Evolutionary conservation across 164 flowering plant species (phyloP), one percentile per base, ranked within the genome.

Genomic region (Tinospora cordifolia): DNA sequence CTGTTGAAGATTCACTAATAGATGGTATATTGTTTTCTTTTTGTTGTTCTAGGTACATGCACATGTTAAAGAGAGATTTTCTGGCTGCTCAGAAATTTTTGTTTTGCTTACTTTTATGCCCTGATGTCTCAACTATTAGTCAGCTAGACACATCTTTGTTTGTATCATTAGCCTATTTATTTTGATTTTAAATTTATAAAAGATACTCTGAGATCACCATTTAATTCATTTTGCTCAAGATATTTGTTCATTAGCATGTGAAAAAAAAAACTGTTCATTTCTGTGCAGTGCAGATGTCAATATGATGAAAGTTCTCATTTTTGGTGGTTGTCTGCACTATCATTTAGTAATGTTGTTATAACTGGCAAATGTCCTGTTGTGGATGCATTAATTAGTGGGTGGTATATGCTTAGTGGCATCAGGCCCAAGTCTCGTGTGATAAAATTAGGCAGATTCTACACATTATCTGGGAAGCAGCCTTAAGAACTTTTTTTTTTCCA

Each of bases 11-110:
- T 66, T 67, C 66, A 59, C 81, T 72, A 72, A 79, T 34, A 70
- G 86, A 86, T 68, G 91, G 97, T 91, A 69, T 72, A 79, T 75
- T 24, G 19, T 41, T 63, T 71, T n/a, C 67, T 40, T 40, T 39
- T 12, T 62, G 6, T 26, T 41, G 0, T 8, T 54, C 25, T 66
- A 17, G 17, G n/a, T 22, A 51, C 19, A 5, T n/a, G 21, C 26
- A 21, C 11, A 40, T 41, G 17, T 64, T 6, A 41, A 6, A 21
- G 51, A 6, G 25, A 15, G 24, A 5, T 1, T 51, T 2, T 51
- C 5, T 13, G n/a, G 57, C 13, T 17, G 8, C 34, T 19, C 14
- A 34, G n/a, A 22, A 67, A 47, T 8, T 67, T 67, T 25, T 15
- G 41, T 19, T 51, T 40, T 8, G 4, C n/a, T 11, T 66, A 12